These are phyloP conservation scores for Xylaria telfairii DNA, from an alignment of 495 filamentous ascomycete species.

Conservation along the genomic window DNA sequence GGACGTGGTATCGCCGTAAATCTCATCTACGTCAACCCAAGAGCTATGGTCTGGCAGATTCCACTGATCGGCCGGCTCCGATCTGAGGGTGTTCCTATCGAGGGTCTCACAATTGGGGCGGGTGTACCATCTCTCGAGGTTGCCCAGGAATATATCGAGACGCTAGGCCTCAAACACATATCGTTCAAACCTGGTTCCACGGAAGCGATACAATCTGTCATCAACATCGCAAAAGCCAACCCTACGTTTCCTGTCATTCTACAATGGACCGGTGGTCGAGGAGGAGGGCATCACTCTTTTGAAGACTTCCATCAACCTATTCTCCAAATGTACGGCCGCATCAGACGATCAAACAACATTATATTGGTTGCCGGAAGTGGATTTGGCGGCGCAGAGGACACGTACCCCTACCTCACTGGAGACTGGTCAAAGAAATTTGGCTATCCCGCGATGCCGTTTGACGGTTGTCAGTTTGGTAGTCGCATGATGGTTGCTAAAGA, in stretches of 20 bases:
- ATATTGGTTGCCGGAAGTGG: conserved; percentile 90
- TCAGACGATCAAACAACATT: conserved; percentile 82
- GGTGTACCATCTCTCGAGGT: conserved; percentile 94
- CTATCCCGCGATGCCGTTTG: conserved; percentile 92
- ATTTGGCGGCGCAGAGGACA: conserved; percentile 89
- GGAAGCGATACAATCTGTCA: conserved; percentile 86
- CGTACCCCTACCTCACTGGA: conserved; percentile 91
- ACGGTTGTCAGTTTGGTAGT: conserved; percentile 88
- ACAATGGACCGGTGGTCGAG: conserved; percentile 94
- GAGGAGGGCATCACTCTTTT: conserved; percentile 92
- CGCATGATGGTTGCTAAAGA: conserved; percentile 96
- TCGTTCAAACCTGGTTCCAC: conserved; percentile 92
- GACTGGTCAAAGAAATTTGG: conserved; percentile 83
- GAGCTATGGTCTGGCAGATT: conserved; percentile 97
- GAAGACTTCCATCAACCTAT: conserved; percentile 96
- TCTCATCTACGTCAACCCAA: conserved; percentile 94
- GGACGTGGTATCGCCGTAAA: conserved; percentile 94
- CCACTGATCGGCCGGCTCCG: conserved; percentile 85
- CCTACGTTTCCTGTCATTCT: conserved; percentile 87
- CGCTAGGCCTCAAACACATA: conserved; percentile 92
- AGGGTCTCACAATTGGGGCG: conserved; percentile 92
- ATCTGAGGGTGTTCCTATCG: conserved; percentile 87
- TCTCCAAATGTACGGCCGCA: conserved; percentile 86
- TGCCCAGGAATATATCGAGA: conserved; percentile 91
- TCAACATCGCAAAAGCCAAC: conserved; percentile 92